Base-by-base conservation (phyloP, 495 filamentous ascomycete species). In the Elasticomyces elasticus region DNA sequence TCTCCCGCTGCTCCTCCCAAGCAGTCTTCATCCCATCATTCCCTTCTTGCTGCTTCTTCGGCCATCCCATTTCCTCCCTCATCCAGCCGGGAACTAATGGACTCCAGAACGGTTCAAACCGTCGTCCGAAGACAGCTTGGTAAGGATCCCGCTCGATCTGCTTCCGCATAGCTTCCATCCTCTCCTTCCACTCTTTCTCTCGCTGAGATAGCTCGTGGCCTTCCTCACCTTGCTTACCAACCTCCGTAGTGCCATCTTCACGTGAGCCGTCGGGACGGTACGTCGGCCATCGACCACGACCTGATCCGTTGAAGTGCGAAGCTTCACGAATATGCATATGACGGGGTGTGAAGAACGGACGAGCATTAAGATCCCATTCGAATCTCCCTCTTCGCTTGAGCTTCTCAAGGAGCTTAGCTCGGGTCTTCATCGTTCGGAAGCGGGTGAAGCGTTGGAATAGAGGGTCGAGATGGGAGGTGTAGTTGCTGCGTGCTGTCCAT, bases 31-130 rank as follows among this genome's bases (percentile, higher is more conserved):
- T 20, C n/a, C 10, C 26, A 22, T 41, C 20, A 24, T 41, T 28
- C 13, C 15, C 3, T 42, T 38, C n/a, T 23, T 53, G 48, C 30
- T 40, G 11, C 47, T 38, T 52, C 12, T 19, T 33, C 37, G 30
- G 42, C 52, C 60, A 35, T 9, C 48, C 51, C 51, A 62, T 59
- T 33, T 62, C 55, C 41, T 58, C 55, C 22, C 51, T 20, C 59
- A 62, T 58, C 59, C 59, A 62, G 22, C 51, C 59, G 37, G 59
- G 59, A 25, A 62, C 55, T 20, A 58, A 28, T 17, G 59, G 59
- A 35, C 40, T 38, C 60, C 60, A 62, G 53, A 62, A 62, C n/a
- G 47, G 56, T 31, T 59, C 56, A 41, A 62, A 62, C 7, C 60
- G 1, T 24, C 53, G 56, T 5, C 60, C 60, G 26, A 62, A 62